Evolutionary conservation across 805 yeast species (phyloP), one percentile per base, ranked within the genome.

Genomic region (Kodamaea nitidulidarum): DNA sequence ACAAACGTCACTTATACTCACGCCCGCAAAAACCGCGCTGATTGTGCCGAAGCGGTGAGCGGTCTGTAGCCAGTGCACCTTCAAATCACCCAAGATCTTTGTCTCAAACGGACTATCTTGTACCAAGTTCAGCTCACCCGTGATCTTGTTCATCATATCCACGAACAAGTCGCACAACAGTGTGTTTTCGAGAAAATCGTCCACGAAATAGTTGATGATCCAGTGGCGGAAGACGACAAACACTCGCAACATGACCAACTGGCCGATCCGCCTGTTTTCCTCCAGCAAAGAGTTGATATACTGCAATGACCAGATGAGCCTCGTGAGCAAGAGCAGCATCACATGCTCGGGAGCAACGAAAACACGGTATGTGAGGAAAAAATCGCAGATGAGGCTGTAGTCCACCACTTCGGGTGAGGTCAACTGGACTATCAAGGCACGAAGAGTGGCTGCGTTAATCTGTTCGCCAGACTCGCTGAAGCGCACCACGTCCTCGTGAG

Each of bases 151-250:
- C 15, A 63, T 49, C 35, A 75, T 69, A 11, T 74, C 60, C 17
- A 82, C 65, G 56, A 90, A 67, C 14, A 42, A 26, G 36, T 68
- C 69, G 45, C 74, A 64, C 24, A 69, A 47, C 21, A 45, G 40
- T 4, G 41, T 40, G 46, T 67, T 58, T 11, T 54, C 36, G 35
- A 58, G 61, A 44, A 69, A 93, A 59, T 93, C 98, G 55, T 86
- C 91, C 30, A 79, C 72, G 52, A 88, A 93, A 58, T 86, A 90
- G 59, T 90, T 91, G 43, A 86, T 61, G 14, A 91, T 58, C 95
- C 98, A 91, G 63, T 87, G 95, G 52, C 97, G 76, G 31, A 93
- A 50, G 20, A 84, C 80, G 18, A 87, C 96, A 65, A 90, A 91
- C 0, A 95, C 82, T 51, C 98, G 71, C 26, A 90, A 73, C 9